Evolutionary conservation across 2,329 filamentous ascomycete genomes (phyloP).

Genomic region (Ceratocystis diversiconidia): DNA sequence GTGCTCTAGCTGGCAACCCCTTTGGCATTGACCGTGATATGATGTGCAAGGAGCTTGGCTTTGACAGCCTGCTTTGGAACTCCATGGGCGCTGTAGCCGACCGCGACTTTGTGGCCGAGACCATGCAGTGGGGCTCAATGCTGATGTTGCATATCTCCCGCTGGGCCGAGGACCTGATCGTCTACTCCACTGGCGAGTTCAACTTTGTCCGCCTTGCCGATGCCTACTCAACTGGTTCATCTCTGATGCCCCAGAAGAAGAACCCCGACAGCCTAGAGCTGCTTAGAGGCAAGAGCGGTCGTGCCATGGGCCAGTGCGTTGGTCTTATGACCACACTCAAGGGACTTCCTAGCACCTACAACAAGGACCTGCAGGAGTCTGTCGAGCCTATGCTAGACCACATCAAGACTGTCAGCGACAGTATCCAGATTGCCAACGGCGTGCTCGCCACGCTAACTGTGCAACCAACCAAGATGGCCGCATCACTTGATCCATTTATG

Average conservation of each 20-base stretch:
- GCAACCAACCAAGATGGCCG: constrained; percentile 61
- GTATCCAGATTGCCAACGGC: constrained; percentile 68
- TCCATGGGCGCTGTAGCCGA: constrained; percentile 63
- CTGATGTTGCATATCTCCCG: constrained; percentile 68
- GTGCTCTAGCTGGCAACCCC: constrained; percentile 67
- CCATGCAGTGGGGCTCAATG: constrained; percentile 63
- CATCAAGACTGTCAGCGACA: constrained; percentile 68
- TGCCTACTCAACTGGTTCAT: constrained; percentile 64
- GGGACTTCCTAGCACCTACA: constrained; percentile 69
- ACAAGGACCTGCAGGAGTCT: constrained; percentile 84
- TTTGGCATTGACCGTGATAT: constrained; percentile 69
- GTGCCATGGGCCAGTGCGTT: constrained; percentile 67
- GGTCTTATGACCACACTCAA: constrained; percentile 57
- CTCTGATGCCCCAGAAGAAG: constrained; percentile 74
- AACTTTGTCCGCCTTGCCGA: constrained; percentile 63
- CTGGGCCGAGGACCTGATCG: constrained; percentile 75
- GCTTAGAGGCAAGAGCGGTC: constrained; percentile 60
- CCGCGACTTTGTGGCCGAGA: constrained; percentile 71
- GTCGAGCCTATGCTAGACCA: constrained; percentile 76
- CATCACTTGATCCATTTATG: constrained; percentile 70
- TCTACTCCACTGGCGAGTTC: constrained; percentile 66
- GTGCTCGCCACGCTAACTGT: constrained; percentile 60
- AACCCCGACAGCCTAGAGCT: constrained; percentile 61
- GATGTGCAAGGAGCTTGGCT: constrained; percentile 69
- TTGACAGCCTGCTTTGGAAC: constrained; percentile 61